These are phyloP conservation scores for Trichoderma sp. DNA, from an alignment of 2,329 filamentous ascomycete species.

Conservation along the genomic window DNA sequence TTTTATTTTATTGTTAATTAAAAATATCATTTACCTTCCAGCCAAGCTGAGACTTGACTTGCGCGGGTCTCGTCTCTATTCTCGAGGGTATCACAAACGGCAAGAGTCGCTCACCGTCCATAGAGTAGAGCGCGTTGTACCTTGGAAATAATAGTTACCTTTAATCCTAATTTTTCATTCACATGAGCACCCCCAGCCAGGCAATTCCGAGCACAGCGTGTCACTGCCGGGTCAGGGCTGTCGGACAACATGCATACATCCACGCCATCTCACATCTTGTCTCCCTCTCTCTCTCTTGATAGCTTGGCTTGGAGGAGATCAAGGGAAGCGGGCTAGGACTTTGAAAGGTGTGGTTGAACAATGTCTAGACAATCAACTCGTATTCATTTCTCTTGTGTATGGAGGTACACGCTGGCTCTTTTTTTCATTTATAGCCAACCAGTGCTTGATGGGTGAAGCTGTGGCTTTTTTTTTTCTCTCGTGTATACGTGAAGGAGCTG, in stretches of 20 bases:
- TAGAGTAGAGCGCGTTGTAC: not conserved
- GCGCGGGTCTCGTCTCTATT: not conserved
- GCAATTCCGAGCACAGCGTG: not conserved
- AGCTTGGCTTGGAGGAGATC: not conserved
- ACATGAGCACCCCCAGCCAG: not conserved
- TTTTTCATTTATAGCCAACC: slow-evolving; percentile 1
- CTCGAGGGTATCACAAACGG: slow-evolving; percentile 12
- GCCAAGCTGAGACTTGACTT: slow-evolving; percentile 18
- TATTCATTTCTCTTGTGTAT: slow-evolving; percentile 17
- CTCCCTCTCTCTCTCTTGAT: not conserved
- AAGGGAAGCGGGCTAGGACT: not conserved
- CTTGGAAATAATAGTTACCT: not conserved
- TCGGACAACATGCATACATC: slow-evolving; percentile 6
- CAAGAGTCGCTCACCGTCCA: not conserved
- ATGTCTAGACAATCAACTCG: slow-evolving; percentile 20
- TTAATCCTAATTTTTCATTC: not conserved
- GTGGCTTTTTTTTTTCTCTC: not conserved
- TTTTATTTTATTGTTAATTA: not conserved
- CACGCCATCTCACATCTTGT: not conserved
- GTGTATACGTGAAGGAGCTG: not conserved
- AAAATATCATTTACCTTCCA: not conserved
- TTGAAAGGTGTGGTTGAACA: slow-evolving; percentile 21
- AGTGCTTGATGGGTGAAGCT: not conserved
- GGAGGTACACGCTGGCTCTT: not conserved
- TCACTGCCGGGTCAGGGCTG: slow-evolving; percentile 9